Percentiles rank a stretch among this genome's conserved stretches.
Conservation (phyloP, 441 rosid species). For the Adansonia grandidieri region DNA sequence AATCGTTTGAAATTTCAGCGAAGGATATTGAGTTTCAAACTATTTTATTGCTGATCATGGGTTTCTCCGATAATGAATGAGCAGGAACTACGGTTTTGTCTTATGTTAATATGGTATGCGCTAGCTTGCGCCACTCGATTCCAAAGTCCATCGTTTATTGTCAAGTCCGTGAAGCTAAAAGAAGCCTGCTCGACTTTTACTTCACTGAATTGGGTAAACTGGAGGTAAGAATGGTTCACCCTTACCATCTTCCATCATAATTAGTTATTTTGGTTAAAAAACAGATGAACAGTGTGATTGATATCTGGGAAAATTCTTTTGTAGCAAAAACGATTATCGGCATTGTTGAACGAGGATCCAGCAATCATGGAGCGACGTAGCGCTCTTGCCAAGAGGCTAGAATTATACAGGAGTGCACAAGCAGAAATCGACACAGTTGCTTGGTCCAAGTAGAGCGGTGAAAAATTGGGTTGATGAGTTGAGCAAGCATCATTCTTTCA, state of each 20-base stretch:
- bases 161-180: conserved; percentile 95
- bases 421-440: conserved; percentile 86
- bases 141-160: conserved; percentile 92
- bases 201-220: conserved; percentile 86
- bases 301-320: conserved; percentile 16
- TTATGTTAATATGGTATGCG: conserved; percentile 91
- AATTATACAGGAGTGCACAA: conserved; percentile 88
- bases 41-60: conserved; percentile 20
- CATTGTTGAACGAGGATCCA: conserved; percentile 89
- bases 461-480: conserved; percentile 13
- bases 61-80: conserved; percentile 19
- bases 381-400: conserved; percentile 79
- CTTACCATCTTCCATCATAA: background rate
- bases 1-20: background rate
- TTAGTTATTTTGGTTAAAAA: background rate
- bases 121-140: conserved; percentile 77
- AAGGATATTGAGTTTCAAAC: background rate
- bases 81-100: conserved; percentile 88
- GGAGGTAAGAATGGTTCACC: conserved; percentile 57
- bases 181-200: conserved; percentile 87
- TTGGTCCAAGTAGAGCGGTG: conserved; percentile 75
- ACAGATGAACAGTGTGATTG: conserved; percentile 8
- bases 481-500: conserved; percentile 36
- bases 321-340: conserved; percentile 83
- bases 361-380: conserved; percentile 91